Evolutionary conservation across 108 stramenopile genomes (phyloP).

Genomic region (Conticribra weissflogii): DNA sequence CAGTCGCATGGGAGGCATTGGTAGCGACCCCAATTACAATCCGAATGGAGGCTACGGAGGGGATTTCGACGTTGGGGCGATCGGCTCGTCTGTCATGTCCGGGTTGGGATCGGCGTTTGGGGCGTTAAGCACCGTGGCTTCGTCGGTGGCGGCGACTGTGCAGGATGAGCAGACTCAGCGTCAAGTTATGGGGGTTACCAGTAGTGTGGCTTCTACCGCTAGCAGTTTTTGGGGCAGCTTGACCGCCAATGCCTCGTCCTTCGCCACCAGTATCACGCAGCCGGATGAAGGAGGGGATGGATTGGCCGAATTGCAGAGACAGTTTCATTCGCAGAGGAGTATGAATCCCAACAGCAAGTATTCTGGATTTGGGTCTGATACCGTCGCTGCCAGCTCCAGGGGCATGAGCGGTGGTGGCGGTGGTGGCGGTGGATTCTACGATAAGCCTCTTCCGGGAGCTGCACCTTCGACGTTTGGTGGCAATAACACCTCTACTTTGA

Average conservation of each 20-base stretch:
- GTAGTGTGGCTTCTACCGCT: conserved; percentile 38
- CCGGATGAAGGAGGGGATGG: conserved; percentile 74
- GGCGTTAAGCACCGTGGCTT: conserved; percentile 46
- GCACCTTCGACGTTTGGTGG: conserved; percentile 2
- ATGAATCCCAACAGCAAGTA: conserved; percentile 68
- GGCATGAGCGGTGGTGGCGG: conserved; percentile 13
- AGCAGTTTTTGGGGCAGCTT: conserved; percentile 85
- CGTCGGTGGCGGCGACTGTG: conserved; percentile 44
- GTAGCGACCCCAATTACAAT: conserved; percentile 74
- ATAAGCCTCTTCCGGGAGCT: conserved; percentile 9
- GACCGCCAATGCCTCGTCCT: conserved; percentile 55
- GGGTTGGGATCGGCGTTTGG: conserved; percentile 68
- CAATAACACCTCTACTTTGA: conserved; percentile 17
- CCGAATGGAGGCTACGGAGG: conserved; percentile 50
- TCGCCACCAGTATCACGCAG: conserved; percentile 60
- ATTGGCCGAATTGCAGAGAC: conserved; percentile 67
- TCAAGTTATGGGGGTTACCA: conserved; percentile 35
- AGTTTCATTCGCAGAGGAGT: conserved; percentile 67
- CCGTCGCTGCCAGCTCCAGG: conserved; percentile 20
- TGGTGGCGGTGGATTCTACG: conserved; percentile 15
- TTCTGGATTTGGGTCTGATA: conserved; percentile 77
- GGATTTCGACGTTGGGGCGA: conserved; percentile 48
- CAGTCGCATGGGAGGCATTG: conserved; percentile 60
- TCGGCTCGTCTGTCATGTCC: conserved; percentile 44
- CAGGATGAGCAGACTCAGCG: conserved; percentile 50